These are phyloP conservation scores for Tuber brumale DNA, from an alignment of 495 filamentous ascomycete genomes.

Conservation along the genomic window DNA sequence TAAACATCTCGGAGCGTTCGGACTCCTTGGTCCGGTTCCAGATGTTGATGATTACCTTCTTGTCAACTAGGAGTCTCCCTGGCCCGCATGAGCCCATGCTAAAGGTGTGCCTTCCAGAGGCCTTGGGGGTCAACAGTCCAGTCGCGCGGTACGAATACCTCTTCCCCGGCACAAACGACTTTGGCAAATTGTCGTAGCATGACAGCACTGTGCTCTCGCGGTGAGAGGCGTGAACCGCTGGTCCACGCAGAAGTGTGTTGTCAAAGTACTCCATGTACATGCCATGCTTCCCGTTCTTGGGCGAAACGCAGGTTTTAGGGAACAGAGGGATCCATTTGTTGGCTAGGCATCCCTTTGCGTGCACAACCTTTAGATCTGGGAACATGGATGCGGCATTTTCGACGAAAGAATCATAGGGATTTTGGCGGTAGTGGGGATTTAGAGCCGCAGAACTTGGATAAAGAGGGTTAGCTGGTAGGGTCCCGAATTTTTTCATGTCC, in stretches of 20 bases:
- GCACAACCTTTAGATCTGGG: constrained; percentile 34
- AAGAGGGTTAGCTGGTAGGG: constrained; percentile 10
- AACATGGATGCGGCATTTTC: constrained; percentile 25
- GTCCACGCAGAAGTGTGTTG: constrained; percentile 36
- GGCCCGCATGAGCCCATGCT: constrained; percentile 63
- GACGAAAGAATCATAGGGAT: constrained; percentile 37
- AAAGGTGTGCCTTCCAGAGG: constrained; percentile 53
- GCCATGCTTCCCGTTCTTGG: constrained; percentile 39
- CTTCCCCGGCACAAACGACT: constrained; percentile 38
- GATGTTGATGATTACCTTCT: constrained; percentile 64
- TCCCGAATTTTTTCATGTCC: constrained; percentile 5
- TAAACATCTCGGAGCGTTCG: constrained; percentile 42
- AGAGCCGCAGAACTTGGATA: constrained; percentile 37
- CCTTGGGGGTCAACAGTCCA: constrained; percentile 40
- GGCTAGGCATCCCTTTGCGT: constrained; percentile 39
- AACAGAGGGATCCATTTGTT: constrained; percentile 41
- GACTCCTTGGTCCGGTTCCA: constrained; percentile 53
- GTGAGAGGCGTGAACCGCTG: constrained; percentile 32
- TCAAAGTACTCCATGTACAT: constrained; percentile 42
- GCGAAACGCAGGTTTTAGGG: constrained; percentile 41
- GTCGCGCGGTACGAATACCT: constrained; percentile 42
- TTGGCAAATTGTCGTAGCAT: constrained; percentile 42
- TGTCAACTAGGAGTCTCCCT: constrained; percentile 60
- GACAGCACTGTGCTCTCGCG: constrained; percentile 41
- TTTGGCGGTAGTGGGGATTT: constrained; percentile 42